Evolutionary conservation across 176 grass and related monocot genomes (phyloP).

Genomic region (Ensete glaucum): DNA sequence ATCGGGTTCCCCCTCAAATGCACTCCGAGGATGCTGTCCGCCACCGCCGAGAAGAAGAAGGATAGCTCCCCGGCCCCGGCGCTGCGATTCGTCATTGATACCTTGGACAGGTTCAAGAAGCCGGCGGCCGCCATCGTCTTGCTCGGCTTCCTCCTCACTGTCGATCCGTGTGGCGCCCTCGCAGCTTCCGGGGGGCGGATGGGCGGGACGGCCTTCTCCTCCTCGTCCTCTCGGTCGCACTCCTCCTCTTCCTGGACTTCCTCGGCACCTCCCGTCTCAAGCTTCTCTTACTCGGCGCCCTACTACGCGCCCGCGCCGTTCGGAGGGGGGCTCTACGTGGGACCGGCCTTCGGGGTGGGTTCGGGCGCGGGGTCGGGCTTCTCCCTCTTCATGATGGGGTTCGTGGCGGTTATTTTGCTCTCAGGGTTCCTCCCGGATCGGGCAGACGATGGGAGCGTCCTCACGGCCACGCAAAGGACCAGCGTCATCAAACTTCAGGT

Average conservation of each 20-base stretch:
- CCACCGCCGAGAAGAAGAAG: neutral
- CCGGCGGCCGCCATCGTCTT: constrained; percentile 58
- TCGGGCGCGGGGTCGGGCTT: constrained; percentile 51
- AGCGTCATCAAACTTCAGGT: constrained; percentile 95
- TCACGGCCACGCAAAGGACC: constrained; percentile 68
- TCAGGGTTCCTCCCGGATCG: constrained; percentile 62
- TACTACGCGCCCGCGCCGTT: constrained; percentile 48
- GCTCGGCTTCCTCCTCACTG: constrained; percentile 46
- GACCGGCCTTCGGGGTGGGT: constrained; percentile 54
- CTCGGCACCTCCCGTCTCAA: neutral
- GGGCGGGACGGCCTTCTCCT: constrained; percentile 67
- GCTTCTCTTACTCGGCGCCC: neutral
- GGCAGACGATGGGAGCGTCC: constrained; percentile 39
- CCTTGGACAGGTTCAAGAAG: constrained; percentile 40
- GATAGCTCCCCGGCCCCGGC: constrained; percentile 17
- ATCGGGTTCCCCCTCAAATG: neutral
- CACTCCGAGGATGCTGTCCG: neutral
- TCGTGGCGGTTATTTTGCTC: constrained; percentile 64
- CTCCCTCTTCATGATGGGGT: constrained; percentile 48
- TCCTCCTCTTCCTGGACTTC: constrained; percentile 14
- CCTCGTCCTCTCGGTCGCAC: constrained; percentile 27
- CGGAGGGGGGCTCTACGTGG: constrained; percentile 34
- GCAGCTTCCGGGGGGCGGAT: constrained; percentile 74
- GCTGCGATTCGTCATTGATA: constrained; percentile 28
- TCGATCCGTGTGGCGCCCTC: constrained; percentile 39